Evolutionary conservation across 2,329 filamentous ascomycete species (phyloP).

Genomic region (Cladorrhinum sp.): DNA sequence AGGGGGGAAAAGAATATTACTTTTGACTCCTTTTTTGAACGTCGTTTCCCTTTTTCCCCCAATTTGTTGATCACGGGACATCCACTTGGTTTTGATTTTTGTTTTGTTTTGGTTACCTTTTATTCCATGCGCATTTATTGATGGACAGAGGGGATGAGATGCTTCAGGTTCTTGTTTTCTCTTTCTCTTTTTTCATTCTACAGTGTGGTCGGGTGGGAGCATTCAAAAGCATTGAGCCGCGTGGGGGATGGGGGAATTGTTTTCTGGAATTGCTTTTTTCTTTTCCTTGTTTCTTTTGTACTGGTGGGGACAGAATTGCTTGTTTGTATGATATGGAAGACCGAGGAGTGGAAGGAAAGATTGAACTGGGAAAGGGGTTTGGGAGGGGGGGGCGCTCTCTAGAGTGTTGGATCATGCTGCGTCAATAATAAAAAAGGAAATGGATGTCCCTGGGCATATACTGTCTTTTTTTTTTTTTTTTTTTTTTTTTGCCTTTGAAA

Average conservation of each 20-base stretch:
- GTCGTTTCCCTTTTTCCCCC: neutral
- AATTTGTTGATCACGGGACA: neutral
- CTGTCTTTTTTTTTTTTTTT: neutral
- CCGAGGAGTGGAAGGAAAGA: neutral
- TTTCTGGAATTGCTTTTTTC: neutral
- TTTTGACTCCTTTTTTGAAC: neutral
- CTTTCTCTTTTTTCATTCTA: neutral
- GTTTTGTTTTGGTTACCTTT: too few relatives aligned
- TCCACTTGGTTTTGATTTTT: neutral
- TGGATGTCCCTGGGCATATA: neutral
- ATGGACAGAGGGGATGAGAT: neutral
- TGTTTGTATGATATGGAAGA: neutral
- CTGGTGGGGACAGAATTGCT: neutral
- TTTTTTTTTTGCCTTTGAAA: too few relatives aligned
- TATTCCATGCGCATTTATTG: too few relatives aligned
- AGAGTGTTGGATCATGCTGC: neutral
- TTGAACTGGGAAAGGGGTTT: neutral
- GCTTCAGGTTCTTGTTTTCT: neutral
- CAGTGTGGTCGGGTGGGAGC: neutral
- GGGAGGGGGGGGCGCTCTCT: neutral
- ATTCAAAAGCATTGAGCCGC: neutral
- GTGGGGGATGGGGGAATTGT: neutral
- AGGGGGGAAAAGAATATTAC: neutral
- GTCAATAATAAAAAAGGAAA: slow-evolving; percentile 1
- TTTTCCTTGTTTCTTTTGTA: neutral